Base-by-base conservation (phyloP, 1,284 basidiomycete species). In the Vanrija sp. region DNA sequence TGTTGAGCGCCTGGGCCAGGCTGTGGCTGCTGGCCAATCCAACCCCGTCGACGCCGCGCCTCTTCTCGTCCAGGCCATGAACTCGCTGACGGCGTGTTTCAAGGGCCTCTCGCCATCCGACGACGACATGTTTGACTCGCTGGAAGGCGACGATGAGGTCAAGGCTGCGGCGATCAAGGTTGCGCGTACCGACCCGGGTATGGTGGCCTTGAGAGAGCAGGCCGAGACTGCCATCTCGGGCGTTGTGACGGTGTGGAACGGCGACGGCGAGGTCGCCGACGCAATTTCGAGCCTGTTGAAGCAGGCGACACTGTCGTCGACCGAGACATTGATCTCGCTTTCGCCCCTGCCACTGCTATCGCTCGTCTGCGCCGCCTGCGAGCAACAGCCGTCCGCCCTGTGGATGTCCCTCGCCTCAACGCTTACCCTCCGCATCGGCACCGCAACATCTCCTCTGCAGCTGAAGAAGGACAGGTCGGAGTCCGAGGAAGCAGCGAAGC, bases 331-430 rank as follows among this genome's bases (percentile, higher is more conserved):
- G 12, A 79, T 94, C 9, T 88, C 90, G 0, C 79, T 94, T 0
- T 84, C 87, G 1, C 82, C 90, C 1, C 84, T 83, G 3, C 89
- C 91, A 0, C 77, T 95, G 2, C 79, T 95, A 15, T 83, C 85
- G 60, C 78, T 92, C 19, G 85, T 93, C 19, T 90, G 88, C 58
- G 71, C 83, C 15, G 90, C 90, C 0, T 81, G 85, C 3, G 85
- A 86, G 63, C 80, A 84, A 29, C 84, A 86, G 57, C 79, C 89
- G 8, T 91, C 86, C 0, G 87, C 86, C 0, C 82, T 89, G 1
- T 95, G 91, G 91, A 80, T 94, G 10, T 83, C 85, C 12, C 79
- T 94, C 0, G 86, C 88, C 4, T 83, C 84, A 8, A 88, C 89
- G 64, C 80, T 94, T 19, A 81, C 88, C 50, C 82, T 85, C 14